Evolutionary conservation across 805 yeast genomes (phyloP).

Genomic region (Scheffersomyces coipomensis): DNA sequence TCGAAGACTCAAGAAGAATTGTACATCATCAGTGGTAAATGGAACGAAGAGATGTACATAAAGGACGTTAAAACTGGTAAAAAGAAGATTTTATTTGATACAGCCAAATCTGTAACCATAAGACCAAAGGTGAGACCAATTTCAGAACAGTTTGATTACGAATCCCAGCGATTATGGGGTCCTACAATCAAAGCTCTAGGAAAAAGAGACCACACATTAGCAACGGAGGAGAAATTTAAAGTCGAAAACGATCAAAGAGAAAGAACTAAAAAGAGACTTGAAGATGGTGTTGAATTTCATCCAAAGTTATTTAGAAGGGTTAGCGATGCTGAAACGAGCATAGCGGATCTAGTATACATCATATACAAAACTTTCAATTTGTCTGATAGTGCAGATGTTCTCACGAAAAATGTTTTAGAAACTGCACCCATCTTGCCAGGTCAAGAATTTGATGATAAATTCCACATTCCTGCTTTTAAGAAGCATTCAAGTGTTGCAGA

Average conservation of each 20-base stretch:
- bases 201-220: slow-evolving; percentile 71
- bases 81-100: slow-evolving; percentile 42
- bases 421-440: slow-evolving; percentile 84
- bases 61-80: slow-evolving; percentile 47
- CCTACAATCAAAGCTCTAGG: slow-evolving; percentile 81
- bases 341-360: slow-evolving; percentile 58
- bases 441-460: slow-evolving; percentile 62
- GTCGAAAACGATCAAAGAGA: slow-evolving; percentile 87
- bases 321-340: slow-evolving; percentile 9
- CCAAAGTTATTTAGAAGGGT: slow-evolving; percentile 69
- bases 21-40: slow-evolving; percentile 79
- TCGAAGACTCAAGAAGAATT: slow-evolving; percentile 46
- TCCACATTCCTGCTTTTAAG: slow-evolving; percentile 65
- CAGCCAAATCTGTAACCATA: slow-evolving; percentile 49
- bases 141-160: slow-evolving; percentile 75
- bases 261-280: slow-evolving; percentile 68
- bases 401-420: slow-evolving; percentile 56
- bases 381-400: slow-evolving; percentile 47
- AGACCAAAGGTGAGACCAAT: slow-evolving; percentile 76
- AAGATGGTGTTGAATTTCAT: slow-evolving; percentile 75
- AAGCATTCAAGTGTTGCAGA: slow-evolving; percentile 24
- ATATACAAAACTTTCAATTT: slow-evolving; percentile 61
- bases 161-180: slow-evolving; percentile 82
- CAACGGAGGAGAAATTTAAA: slow-evolving; percentile 84
- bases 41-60: slow-evolving; percentile 84